Evolutionary conservation across 306 rosid species (phyloP).

Genomic region (Mucuna pruriens): DNA sequence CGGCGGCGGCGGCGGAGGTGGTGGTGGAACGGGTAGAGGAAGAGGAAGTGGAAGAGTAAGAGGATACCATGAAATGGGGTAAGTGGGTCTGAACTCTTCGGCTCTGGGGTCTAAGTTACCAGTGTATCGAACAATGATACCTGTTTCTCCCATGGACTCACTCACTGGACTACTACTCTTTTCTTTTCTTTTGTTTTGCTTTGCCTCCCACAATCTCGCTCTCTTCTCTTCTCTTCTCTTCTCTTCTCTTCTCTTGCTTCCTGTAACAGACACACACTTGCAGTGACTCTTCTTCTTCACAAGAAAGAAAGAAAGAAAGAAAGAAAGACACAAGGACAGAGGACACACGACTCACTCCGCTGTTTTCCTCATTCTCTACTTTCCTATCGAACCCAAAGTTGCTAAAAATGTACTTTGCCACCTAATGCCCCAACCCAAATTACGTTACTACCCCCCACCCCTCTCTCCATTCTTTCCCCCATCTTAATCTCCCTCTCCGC

Average conservation of each 20-base stretch:
- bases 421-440: background rate
- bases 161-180: too few species aligned
- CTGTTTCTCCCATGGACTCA: background rate
- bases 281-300: too few species aligned
- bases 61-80: background rate
- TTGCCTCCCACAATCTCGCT: too few species aligned
- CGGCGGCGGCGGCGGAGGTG: background rate
- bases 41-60: background rate
- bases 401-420: background rate
- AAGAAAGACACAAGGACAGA: background rate
- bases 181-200: too few species aligned
- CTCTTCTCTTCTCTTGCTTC: too few species aligned
- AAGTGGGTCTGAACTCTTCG: background rate
- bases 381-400: background rate
- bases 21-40: background rate
- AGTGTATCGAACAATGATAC: background rate
- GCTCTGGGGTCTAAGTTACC: slow-evolving; percentile 2
- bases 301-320: too few species aligned
- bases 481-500: too few species aligned
- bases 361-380: background rate
- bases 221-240: too few species aligned
- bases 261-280: too few species aligned
- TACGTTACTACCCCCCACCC: background rate
- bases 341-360: background rate
- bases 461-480: too few species aligned